Percentiles rank a stretch among this genome's conserved stretches.
These are phyloP conservation scores for Psilocybe azurescens DNA, from an alignment of 768 basidiomycete species.

Conservation along the genomic window DNA sequence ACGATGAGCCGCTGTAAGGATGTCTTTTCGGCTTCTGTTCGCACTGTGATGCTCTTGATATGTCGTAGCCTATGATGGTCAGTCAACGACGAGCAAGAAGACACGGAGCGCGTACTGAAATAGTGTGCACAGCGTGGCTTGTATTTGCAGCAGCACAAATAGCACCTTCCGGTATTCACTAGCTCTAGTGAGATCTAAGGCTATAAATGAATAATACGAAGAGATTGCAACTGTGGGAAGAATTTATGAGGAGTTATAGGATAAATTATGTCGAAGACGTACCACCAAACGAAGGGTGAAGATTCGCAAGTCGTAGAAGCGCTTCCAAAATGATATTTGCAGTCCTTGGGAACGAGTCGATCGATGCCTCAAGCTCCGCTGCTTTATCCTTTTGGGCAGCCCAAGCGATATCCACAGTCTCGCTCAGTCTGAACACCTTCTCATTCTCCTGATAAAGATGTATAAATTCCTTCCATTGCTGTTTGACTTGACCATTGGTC, in stretches of 20 bases:
- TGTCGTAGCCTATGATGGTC: constrained; percentile 17
- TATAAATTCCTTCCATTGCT: constrained; percentile 1
- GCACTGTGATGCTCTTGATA: constrained; percentile 19
- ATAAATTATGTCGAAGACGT: not conserved
- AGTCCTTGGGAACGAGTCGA: constrained; percentile 8
- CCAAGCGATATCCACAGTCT: not conserved
- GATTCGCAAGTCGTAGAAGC: constrained; percentile 8
- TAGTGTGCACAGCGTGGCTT: constrained; percentile 46
- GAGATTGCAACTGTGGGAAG: constrained; percentile 37
- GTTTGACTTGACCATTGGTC: not conserved
- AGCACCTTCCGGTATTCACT: constrained; percentile 51
- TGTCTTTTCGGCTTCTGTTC: constrained; percentile 30
- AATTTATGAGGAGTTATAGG: not conserved
- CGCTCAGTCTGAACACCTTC: not conserved
- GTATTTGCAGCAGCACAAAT: constrained; percentile 46
- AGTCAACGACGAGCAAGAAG: not conserved
- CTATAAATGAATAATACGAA: constrained; percentile 47
- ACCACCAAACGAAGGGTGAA: constrained; percentile 14
- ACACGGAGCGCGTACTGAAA: constrained; percentile 41
- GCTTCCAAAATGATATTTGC: constrained; percentile 9
- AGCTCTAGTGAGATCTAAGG: constrained; percentile 42
- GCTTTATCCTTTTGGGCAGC: constrained; percentile 4
- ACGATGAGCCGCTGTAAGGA: constrained; percentile 30
- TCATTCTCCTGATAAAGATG: constrained; percentile 8
- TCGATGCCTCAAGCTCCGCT: constrained; percentile 1